Evolutionary conservation across 192 early-diverging fungal genomes (phyloP).

Genomic region (Linnemannia elongata): DNA sequence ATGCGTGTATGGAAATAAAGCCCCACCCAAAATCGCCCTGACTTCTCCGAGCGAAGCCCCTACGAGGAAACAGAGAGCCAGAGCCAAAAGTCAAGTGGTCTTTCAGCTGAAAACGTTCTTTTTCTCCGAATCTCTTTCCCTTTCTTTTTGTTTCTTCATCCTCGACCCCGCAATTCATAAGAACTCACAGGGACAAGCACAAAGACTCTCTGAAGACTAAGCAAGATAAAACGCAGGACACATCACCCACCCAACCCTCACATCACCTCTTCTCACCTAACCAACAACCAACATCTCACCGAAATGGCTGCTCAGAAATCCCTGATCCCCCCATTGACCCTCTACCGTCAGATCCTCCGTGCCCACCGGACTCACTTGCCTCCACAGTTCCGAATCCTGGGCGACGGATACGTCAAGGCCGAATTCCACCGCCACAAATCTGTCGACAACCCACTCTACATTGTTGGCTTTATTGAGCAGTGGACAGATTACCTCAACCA

Average conservation of each 20-base stretch:
- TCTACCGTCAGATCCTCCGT: conserved; percentile 69
- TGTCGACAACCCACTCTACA: conserved; percentile 67
- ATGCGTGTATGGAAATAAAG: neutral
- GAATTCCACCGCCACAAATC: conserved; percentile 70
- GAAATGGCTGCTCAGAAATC: conserved; percentile 46
- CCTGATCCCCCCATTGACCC: conserved; percentile 63
- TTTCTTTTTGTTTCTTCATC: neutral
- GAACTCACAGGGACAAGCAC: neutral
- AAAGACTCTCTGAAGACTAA: neutral
- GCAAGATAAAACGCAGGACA: neutral
- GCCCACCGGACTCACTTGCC: conserved; percentile 61
- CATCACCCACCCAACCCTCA: neutral
- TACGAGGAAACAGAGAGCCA: neutral
- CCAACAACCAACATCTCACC: neutral
- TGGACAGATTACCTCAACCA: conserved; percentile 66
- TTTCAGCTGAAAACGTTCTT: neutral
- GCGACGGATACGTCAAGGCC: conserved; percentile 72
- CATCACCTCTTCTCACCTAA: neutral
- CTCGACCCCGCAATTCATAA: neutral
- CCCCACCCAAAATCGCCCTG: neutral
- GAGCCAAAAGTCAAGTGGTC: neutral
- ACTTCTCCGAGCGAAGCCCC: conserved; percentile 3
- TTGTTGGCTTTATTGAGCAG: conserved; percentile 69
- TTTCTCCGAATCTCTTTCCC: neutral
- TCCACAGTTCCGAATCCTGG: conserved; percentile 63